phyloP scores from a whole-genome alignment of 73 alveolate genomes.

The Breviolum minutum region DNA sequence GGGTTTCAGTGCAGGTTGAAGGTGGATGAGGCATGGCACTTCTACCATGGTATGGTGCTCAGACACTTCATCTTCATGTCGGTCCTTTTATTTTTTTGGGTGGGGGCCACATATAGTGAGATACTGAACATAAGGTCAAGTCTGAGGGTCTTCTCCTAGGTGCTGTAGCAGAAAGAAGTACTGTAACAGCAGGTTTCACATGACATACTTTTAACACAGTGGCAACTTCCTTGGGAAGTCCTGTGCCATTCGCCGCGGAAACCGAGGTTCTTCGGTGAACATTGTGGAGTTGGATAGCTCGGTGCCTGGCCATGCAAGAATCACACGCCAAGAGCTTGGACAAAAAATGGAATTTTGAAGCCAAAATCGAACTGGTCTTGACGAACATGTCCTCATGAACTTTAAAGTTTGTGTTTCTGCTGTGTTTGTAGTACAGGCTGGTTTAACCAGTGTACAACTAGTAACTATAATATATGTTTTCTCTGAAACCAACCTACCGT shows the following conservation, averaged over 20 bases:
- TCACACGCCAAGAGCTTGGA: not conserved
- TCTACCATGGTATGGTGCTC: slow-evolving; percentile 52
- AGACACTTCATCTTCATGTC: not conserved
- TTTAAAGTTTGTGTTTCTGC: too few species aligned
- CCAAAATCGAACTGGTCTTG: too few species aligned
- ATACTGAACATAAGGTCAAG: not conserved
- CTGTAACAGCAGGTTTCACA: not conserved
- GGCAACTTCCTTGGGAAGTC: too few species aligned
- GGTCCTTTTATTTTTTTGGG: not conserved
- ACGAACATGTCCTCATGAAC: too few species aligned
- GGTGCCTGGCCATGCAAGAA: slow-evolving; percentile 29
- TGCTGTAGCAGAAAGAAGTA: too few species aligned
- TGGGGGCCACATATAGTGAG: not conserved
- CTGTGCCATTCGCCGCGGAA: not conserved
- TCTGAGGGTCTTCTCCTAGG: too few species aligned
- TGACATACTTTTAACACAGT: not conserved
- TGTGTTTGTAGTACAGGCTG: too few species aligned
- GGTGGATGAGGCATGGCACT: slow-evolving; percentile 71
- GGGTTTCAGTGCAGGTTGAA: slow-evolving; percentile 17
- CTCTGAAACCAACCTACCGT: too few species aligned
- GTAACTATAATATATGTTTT: too few species aligned
- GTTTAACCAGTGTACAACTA: too few species aligned
- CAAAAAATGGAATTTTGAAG: too few species aligned
- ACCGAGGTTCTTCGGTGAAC: slow-evolving; percentile 16
- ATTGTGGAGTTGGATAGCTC: slow-evolving; percentile 35